Conservation (phyloP, 306 rosid species). For the Adenanthera pavonina region DNA sequence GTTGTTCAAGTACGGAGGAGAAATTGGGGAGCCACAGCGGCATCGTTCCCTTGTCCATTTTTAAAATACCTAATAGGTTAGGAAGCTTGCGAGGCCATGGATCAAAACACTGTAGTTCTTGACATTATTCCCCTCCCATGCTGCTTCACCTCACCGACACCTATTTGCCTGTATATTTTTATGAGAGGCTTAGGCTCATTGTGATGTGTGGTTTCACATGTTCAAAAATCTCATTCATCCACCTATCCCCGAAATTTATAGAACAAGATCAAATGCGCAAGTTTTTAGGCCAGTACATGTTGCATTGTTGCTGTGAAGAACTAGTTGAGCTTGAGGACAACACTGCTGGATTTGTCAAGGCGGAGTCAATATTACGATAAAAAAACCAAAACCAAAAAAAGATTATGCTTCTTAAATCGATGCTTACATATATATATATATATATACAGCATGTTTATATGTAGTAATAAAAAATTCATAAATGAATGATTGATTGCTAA, state of each 20-base stretch:
- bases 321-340: too few species aligned
- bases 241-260: background rate
- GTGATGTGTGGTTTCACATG: background rate
- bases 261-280: background rate
- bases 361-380: too few species aligned
- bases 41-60: background rate
- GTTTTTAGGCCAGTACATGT: background rate
- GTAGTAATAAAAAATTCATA: too few species aligned
- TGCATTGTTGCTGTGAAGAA: too few species aligned
- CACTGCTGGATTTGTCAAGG: too few species aligned
- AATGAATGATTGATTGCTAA: too few species aligned
- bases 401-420: too few species aligned
- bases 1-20: background rate
- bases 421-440: too few species aligned
- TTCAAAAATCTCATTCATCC: background rate
- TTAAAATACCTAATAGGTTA: background rate
- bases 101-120: background rate
- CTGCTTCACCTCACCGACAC: background rate
- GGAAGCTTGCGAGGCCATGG: background rate
- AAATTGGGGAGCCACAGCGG: background rate
- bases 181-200: background rate
- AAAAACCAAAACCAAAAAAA: too few species aligned
- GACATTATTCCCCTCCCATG: background rate
- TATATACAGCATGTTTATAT: too few species aligned
- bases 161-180: background rate